A percentile compares a stretch with the other conserved stretches of the same genome.
Evolutionary conservation across 345 rosid species (phyloP).

Genomic region (Barbarea vulgaris): DNA sequence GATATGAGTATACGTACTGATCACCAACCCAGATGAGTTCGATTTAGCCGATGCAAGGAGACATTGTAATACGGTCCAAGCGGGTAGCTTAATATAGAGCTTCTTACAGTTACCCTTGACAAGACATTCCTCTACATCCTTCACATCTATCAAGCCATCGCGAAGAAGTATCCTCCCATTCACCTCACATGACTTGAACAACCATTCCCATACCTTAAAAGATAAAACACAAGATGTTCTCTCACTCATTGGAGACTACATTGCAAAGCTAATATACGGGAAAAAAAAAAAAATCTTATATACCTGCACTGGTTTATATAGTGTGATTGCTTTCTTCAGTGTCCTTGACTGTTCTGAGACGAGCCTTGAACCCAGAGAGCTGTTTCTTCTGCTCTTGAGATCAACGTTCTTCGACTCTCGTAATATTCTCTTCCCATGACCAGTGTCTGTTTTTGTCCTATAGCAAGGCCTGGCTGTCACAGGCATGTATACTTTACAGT

Average conservation of each 20-base stretch:
- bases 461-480: constrained; percentile 82
- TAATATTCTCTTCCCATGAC: constrained; percentile 35
- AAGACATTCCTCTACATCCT: constrained; percentile 68
- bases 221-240: constrained; percentile 8
- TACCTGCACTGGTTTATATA: constrained; percentile 74
- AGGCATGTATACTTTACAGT: constrained; percentile 19
- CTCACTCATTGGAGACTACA: background rate
- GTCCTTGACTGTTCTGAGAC: constrained; percentile 60
- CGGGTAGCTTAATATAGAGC: constrained; percentile 58
- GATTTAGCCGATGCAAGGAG: constrained; percentile 70
- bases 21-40: constrained; percentile 62
- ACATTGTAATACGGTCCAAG: constrained; percentile 77
- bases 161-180: constrained; percentile 66
- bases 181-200: constrained; percentile 82
- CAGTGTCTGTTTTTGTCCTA: constrained; percentile 44
- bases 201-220: constrained; percentile 86
- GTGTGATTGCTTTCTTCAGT: constrained; percentile 57
- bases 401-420: constrained; percentile 43
- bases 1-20: constrained; percentile 50
- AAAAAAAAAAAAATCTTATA: background rate
- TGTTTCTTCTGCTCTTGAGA: constrained; percentile 49
- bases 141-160: constrained; percentile 60
- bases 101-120: constrained; percentile 63
- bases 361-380: constrained; percentile 48
- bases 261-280: background rate